Base-by-base conservation (phyloP, 441 rosid species). In the Geranium incanum region DNA sequence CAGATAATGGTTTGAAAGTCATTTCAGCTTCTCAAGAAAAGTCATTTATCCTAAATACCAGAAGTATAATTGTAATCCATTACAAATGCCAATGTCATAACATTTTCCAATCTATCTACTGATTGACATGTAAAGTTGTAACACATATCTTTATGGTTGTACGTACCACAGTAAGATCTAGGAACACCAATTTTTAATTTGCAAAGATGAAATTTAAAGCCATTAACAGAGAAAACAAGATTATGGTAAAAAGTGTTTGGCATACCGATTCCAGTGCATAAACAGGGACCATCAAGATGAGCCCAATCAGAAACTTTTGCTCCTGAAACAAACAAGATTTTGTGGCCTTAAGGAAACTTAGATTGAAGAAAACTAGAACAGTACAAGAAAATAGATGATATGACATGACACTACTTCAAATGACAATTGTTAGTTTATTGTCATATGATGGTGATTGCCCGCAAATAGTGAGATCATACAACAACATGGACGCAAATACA, bases 281-380 rank as follows among this genome's bases (percentile, higher is more conserved):
- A 43, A 90, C 93, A 72, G 98, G 98, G 75, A 94, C 97, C 98
- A 94, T 90, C 78, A 94, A 81, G 76, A 94, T 86, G 77, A 94
- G 95, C 57, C 98, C 98, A 66, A 91, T 84, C 76, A 94, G 82
- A 80, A 94, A 94, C 78, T 94, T 94, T 74, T 91, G 98, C 84
- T 94, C 98, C 98, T 94, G 97, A 80, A 80, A 80, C 75, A 67
- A 73, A 68, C 62, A 1, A 45, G 12, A 59, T 59, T 0, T 59
- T 59, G 65, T 8, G 11, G 8, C 4, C 11, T 19, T 59, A 1
- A 59, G 65, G 1, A 3, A 59, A 59, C 19, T 19, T 59, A 59
- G 28, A 21, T 57, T 6, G 1, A 57, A 55, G 1, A 57, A 55
- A 55, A 55, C 21, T n/a, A 18, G 9, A 57, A 57, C 18, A 6